Base-by-base conservation (phyloP, 192 early-diverging fungal species). In the Chytriomyces hyalinus region DNA sequence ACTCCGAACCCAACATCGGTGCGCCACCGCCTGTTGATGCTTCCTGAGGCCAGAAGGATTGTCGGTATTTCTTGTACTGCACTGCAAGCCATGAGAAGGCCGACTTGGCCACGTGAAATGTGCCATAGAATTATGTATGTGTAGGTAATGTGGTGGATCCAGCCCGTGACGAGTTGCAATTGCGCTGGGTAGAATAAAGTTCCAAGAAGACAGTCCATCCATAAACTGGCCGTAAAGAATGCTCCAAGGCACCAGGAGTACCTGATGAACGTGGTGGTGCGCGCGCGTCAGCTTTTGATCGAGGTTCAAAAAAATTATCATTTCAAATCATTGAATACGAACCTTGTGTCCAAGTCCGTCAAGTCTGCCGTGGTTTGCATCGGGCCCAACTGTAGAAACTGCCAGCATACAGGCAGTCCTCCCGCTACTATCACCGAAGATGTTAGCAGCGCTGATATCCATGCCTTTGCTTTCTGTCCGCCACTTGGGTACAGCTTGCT, bases 91-190 rank as follows among this genome's bases (percentile, higher is more conserved):
- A 80, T 60, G 66, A 80, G 77, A 15, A 73, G 51, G 4, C 78
- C 78, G 20, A 73, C 61, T 62, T 75, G 72, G 50, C 88, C 87
- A 70, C 85, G 75, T 9, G 82, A 65, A 20, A 89, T 81, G 26
- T 90, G 81, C 7, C 87, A 77, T 0, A 84, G 73, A 28, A 83
- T 74, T 10, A 85, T 70, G 66, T 78, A 78, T 9, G 87, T 10
- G 61, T 89, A 92, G 48, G 82, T 66, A 17, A 77, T 80, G 67
- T 92, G 91, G 75, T 92, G 91, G 46, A 89, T 82, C 82, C 90
- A 92, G 11, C 90, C 91, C 13, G 86, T 91, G 17, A 92, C 57
- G 3, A 81, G 8, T 26, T 79, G 81, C 43, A 92, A 90, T 8
- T 84, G 84, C 13, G 83, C 80, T n/a, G 81, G 84, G 74, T 92